Evolutionary conservation across 2,329 filamentous ascomycete species (phyloP).

Genomic region (Cladosporium austrohemisphaericum): DNA sequence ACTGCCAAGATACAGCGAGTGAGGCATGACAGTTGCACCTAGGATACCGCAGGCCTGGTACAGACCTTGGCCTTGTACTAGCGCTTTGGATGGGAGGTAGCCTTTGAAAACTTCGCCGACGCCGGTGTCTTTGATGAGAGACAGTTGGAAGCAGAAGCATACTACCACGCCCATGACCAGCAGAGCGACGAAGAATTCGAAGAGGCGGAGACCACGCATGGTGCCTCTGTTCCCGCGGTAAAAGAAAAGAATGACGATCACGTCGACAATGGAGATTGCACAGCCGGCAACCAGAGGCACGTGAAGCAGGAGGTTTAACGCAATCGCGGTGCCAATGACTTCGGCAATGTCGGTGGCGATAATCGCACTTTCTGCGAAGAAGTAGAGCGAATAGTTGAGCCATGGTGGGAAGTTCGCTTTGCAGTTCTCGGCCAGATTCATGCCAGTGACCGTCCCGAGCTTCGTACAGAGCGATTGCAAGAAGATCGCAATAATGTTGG

Average conservation of each 20-base stretch:
- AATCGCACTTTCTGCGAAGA: slow-evolving; percentile 55
- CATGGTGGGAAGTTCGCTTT: slow-evolving; percentile 49
- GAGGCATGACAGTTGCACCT: slow-evolving; percentile 71
- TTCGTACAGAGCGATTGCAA: slow-evolving; percentile 65
- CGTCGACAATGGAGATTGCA: slow-evolving; percentile 64
- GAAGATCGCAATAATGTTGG: slow-evolving; percentile 68
- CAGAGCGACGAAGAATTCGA: slow-evolving; percentile 61
- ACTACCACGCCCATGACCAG: slow-evolving; percentile 66
- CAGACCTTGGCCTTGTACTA: slow-evolving; percentile 57
- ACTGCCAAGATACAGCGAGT: slow-evolving; percentile 65
- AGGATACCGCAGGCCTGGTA: slow-evolving; percentile 74
- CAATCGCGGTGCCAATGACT: slow-evolving; percentile 69
- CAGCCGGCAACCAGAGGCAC: slow-evolving; percentile 66
- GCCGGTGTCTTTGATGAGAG: slow-evolving; percentile 54
- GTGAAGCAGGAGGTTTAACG: slow-evolving; percentile 61
- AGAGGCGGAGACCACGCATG: slow-evolving; percentile 58
- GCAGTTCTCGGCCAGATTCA: slow-evolving; percentile 49
- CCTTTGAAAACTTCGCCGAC: slow-evolving; percentile 61
- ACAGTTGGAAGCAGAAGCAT: slow-evolving; percentile 68
- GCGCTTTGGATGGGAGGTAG: slow-evolving; percentile 58
- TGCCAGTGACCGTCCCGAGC: slow-evolving; percentile 49
- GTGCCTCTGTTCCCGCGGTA: slow-evolving; percentile 56
- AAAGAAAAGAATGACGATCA: slow-evolving; percentile 64
- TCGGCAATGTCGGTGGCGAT: slow-evolving; percentile 59
- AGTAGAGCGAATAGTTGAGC: slow-evolving; percentile 53